Evolutionary conservation across 768 basidiomycete species (phyloP), one percentile per base, ranked within the genome.

Genomic region (Panellus pusillus): DNA sequence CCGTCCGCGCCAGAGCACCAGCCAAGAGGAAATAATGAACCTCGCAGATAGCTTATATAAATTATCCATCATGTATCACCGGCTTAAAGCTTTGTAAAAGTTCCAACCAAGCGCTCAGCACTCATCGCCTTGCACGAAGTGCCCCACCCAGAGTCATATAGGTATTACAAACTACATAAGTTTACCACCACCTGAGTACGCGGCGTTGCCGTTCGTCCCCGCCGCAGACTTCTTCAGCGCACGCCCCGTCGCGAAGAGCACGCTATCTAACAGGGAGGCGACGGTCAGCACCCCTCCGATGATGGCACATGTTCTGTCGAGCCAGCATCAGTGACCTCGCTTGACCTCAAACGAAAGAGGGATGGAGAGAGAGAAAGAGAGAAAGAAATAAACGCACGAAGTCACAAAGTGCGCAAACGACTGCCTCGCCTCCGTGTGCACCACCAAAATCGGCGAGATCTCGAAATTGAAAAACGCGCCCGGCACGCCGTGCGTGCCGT

Each of bases 361-460:
- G n/a, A n/a, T n/a, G n/a, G n/a, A n/a, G n/a, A n/a, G n/a, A n/a
- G n/a, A n/a, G n/a, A n/a, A n/a, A n/a, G n/a, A n/a, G n/a, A n/a
- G n/a, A n/a, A n/a, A n/a, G n/a, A n/a, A n/a, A n/a, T n/a, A n/a
- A 50, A 79, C 93, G 65, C 66, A 95, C 91, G 95, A 98, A 40
- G 97, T 98, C 24, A 98, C 74, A 79, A 98, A 98, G 73, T 99
- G 97, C 2, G 97, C 96, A 69, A 98, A 96, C 0, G 92, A 91
- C 70, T 98, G 95, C 50, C 93, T 81, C 31, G 82, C 87, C 67
- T 98, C 96, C 11, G 82, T 80, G 68, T 98, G 94, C 19, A 94
- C 87, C 46, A 99, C 89, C 44, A 91, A 87, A 65, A 99, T 94
- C 12, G 95, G 96, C 15, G 94, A 97, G 66, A 98, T 97, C 68